These are phyloP conservation scores for Infundibulicybe gibba DNA, from an alignment of 768 basidiomycete species.

Conservation along the genomic window DNA sequence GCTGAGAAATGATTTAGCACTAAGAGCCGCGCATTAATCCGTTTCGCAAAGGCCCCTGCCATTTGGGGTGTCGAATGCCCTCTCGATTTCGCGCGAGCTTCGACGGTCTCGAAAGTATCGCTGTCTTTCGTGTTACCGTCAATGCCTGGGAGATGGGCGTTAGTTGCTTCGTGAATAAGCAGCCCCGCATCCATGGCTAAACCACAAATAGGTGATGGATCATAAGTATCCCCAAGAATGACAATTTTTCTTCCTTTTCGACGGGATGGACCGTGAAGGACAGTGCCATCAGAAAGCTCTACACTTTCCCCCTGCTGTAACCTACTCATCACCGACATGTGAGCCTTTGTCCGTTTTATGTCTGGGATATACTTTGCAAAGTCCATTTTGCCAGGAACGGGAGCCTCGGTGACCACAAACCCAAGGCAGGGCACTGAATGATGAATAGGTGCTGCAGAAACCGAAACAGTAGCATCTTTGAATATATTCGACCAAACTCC, in stretches of 20 bases:
- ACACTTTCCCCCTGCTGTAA: conserved; percentile 66
- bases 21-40: conserved; percentile 56
- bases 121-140: conserved; percentile 53
- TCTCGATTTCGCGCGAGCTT: conserved; percentile 62
- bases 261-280: conserved; percentile 62
- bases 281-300: conserved; percentile 65
- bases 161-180: conserved; percentile 87
- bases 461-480: conserved; percentile 48
- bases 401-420: conserved; percentile 68
- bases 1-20: conserved; percentile 86
- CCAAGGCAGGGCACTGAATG: conserved; percentile 85
- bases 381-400: conserved; percentile 75
- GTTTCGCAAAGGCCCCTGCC: conserved; percentile 78
- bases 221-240: conserved; percentile 82
- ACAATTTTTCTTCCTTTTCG: conserved; percentile 73
- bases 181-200: conserved; percentile 67
- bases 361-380: conserved; percentile 63
- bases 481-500: conserved; percentile 70
- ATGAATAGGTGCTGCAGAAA: conserved; percentile 73
- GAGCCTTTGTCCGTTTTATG: conserved; percentile 65
- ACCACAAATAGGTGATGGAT: conserved; percentile 63
- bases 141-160: conserved; percentile 71
- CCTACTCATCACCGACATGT: conserved; percentile 62
- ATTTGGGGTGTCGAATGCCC: conserved; percentile 93
- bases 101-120: conserved; percentile 61